phyloP scores from a whole-genome alignment of 2,329 filamentous ascomycete genomes.

The Talaromyces albobiverticillius region DNA sequence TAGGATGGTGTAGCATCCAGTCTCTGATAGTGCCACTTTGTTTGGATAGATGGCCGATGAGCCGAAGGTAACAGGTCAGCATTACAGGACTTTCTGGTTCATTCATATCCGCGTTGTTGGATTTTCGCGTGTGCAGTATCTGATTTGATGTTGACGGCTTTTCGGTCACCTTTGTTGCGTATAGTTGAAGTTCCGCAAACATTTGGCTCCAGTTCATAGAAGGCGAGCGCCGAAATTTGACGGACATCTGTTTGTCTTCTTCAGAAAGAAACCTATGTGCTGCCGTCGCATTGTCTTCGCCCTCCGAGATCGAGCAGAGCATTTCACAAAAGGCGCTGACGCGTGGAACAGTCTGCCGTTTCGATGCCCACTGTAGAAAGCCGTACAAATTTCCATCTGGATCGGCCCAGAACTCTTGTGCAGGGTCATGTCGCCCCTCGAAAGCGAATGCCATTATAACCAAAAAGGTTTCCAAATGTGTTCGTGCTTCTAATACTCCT shows the following conservation, averaged over 20 bases:
- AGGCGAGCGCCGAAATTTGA: constrained; percentile 76
- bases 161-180: constrained; percentile 74
- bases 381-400: constrained; percentile 90
- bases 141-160: constrained; percentile 60
- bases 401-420: constrained; percentile 87
- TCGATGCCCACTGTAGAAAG: constrained; percentile 96
- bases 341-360: constrained; percentile 89
- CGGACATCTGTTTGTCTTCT: constrained; percentile 69
- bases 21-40: constrained; percentile 70
- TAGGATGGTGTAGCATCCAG: constrained; percentile 68
- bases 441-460: constrained; percentile 90
- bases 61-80: constrained; percentile 87
- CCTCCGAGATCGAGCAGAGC: constrained; percentile 81
- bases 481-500: constrained; percentile 46
- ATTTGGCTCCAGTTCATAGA: constrained; percentile 93
- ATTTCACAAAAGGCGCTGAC: constrained; percentile 97
- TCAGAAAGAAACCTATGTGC: constrained; percentile 89
- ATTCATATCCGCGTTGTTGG: constrained; percentile 66
- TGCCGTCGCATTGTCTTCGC: constrained; percentile 75
- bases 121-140: constrained; percentile 59
- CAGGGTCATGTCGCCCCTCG: constrained; percentile 78
- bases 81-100: constrained; percentile 95
- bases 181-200: constrained; percentile 83
- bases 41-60: constrained; percentile 76
- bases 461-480: constrained; percentile 79